phyloP scores from a whole-genome alignment of 441 rosid species.

The Jatropha multifida region DNA sequence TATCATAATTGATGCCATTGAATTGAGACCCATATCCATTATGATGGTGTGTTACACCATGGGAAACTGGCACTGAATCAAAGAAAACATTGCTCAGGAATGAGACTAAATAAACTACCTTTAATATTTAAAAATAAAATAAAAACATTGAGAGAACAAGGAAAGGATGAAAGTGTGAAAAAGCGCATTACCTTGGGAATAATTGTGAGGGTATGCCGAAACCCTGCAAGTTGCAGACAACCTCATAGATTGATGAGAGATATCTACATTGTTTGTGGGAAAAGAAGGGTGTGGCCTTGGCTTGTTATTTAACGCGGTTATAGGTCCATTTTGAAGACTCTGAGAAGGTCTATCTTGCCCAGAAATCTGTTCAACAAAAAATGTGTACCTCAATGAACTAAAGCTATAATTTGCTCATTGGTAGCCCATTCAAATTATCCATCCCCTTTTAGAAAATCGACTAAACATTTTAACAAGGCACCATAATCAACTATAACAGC shows the following conservation, averaged over 20 bases:
- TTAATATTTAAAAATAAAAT: neutral
- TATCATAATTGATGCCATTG: slow-evolving; percentile 48
- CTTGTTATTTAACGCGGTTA: slow-evolving; percentile 32
- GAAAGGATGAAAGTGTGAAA: neutral
- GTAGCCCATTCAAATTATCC: neutral
- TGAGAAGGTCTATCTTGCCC: slow-evolving; percentile 69
- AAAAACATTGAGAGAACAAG: neutral
- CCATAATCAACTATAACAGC: neutral
- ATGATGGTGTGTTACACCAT: slow-evolving; percentile 48
- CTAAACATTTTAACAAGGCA: neutral
- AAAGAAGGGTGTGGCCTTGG: slow-evolving; percentile 35
- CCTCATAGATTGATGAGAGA: slow-evolving; percentile 37
- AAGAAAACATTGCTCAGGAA: slow-evolving; percentile 28
- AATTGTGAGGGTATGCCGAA: slow-evolving; percentile 41
- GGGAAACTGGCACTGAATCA: slow-evolving; percentile 47
- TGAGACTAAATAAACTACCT: slow-evolving; percentile 3
- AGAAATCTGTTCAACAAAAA: slow-evolving; percentile 49
- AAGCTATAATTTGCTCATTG: neutral
- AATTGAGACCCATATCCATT: slow-evolving; percentile 52
- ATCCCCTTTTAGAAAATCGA: neutral
- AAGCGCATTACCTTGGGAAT: slow-evolving; percentile 44
- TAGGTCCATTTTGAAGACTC: slow-evolving; percentile 22
- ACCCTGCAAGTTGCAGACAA: slow-evolving; percentile 34
- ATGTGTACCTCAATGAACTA: neutral
- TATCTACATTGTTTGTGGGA: slow-evolving; percentile 31